Conservation (phyloP, 306 rosid species). For the Trifolium fragiferum region DNA sequence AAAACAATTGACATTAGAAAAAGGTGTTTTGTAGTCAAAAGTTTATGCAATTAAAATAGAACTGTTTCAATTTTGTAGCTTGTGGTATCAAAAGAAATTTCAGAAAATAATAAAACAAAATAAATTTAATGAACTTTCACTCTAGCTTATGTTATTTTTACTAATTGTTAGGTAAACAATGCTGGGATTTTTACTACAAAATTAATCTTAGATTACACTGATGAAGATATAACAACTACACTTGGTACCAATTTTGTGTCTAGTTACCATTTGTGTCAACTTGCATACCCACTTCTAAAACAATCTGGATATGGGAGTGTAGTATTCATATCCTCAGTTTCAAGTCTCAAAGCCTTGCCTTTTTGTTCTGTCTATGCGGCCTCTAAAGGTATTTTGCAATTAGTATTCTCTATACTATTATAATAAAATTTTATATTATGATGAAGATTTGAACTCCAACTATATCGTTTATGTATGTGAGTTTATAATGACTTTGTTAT, state of each 20-base stretch:
- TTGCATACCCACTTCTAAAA: slow-evolving; percentile 47
- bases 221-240: slow-evolving; percentile 31
- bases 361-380: slow-evolving; percentile 56
- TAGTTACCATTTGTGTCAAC: slow-evolving; percentile 45
- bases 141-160: too few species aligned
- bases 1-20: neutral
- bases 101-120: too few species aligned
- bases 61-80: too few species aligned
- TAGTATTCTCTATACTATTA: too few species aligned
- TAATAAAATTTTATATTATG: too few species aligned
- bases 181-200: slow-evolving; percentile 9
- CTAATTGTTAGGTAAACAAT: slow-evolving; percentile 43
- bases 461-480: too few species aligned
- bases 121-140: too few species aligned
- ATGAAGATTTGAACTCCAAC: too few species aligned
- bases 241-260: slow-evolving; percentile 49
- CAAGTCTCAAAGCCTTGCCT: slow-evolving; percentile 46
- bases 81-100: too few species aligned
- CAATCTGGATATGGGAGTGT: slow-evolving; percentile 46
- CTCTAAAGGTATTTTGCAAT: slow-evolving; percentile 55
- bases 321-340: slow-evolving; percentile 44
- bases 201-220: slow-evolving; percentile 4
- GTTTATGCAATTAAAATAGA: too few species aligned
- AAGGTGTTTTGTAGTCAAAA: too few species aligned
- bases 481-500: too few species aligned